Percentiles rank a stretch among this genome's conserved stretches.
phyloP scores from a whole-genome alignment of 495 filamentous ascomycete genomes.

The Podospora tetraspora region DNA sequence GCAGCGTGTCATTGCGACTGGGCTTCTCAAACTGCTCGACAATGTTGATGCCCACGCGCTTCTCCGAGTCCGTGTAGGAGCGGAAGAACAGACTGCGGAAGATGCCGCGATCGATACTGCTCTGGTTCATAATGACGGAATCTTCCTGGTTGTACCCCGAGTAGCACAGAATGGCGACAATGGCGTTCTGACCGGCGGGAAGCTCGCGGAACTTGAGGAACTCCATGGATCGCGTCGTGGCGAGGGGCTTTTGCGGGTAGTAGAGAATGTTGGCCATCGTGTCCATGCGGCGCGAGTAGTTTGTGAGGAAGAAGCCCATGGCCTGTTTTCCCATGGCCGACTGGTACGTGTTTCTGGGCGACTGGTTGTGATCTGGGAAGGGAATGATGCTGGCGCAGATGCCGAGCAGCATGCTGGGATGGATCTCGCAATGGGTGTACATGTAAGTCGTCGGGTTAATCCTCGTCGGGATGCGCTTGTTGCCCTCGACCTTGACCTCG shows the following conservation, averaged over 20 bases:
- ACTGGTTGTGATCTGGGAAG: slow-evolving; percentile 98
- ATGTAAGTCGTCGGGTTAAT: slow-evolving; percentile 76
- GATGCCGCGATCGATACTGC: slow-evolving; percentile 91
- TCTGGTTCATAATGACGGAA: slow-evolving; percentile 99
- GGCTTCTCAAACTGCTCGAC: slow-evolving; percentile 95
- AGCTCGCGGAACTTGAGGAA: slow-evolving; percentile 96
- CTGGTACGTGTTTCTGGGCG: slow-evolving; percentile 97
- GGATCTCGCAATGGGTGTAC: slow-evolving; percentile 98
- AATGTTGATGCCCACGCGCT: slow-evolving; percentile 81
- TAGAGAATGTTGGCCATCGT: slow-evolving; percentile 99
- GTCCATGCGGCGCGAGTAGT: slow-evolving; percentile 93
- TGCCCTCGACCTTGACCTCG: slow-evolving; percentile 37
- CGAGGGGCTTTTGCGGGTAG: slow-evolving; percentile 96
- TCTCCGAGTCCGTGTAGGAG: slow-evolving; percentile 92
- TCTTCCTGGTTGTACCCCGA: slow-evolving; percentile 99
- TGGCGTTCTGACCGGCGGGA: slow-evolving; percentile 95
- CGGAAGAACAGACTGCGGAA: slow-evolving; percentile 98
- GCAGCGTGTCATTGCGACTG: slow-evolving; percentile 75
- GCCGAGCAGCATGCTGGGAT: slow-evolving; percentile 97
- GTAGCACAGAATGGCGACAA: slow-evolving; percentile 95
- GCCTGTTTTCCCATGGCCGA: slow-evolving; percentile 99
- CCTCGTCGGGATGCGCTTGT: slow-evolving; percentile 79
- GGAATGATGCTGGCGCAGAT: slow-evolving; percentile 99
- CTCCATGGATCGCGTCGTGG: slow-evolving; percentile 96
- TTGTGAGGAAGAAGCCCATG: slow-evolving; percentile 98